Evolutionary conservation across 78 protist species (phyloP).

Genomic region (Protostelium mycophagum): DNA sequence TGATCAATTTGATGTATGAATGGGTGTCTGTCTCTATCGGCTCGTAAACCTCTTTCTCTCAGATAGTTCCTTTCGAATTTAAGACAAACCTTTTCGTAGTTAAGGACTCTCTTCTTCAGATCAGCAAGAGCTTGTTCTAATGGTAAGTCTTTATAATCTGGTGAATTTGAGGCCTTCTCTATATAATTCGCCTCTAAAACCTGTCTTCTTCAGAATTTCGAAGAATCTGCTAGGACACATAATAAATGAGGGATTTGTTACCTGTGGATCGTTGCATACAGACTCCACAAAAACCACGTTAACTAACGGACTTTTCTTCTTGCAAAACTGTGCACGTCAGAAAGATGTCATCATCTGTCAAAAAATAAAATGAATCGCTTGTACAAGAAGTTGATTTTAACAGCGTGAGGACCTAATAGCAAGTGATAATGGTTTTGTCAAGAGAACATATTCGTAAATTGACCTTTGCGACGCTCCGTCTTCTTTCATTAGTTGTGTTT

Average conservation of each 20-base stretch:
- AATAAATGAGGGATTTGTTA: not conserved
- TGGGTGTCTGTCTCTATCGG: not conserved
- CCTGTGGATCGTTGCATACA: constrained; percentile 6
- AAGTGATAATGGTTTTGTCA: no score
- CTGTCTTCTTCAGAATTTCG: not conserved
- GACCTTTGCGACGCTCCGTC: not conserved
- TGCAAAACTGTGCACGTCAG: not conserved
- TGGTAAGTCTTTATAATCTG: not conserved
- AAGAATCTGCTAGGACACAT: no score
- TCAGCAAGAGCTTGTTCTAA: constrained; percentile 1
- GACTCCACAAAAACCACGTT: constrained; percentile 33
- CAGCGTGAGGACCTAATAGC: no score
- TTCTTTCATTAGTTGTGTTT: constrained; percentile 15
- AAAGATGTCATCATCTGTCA: not conserved
- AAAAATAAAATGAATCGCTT: no score
- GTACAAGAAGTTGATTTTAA: no score
- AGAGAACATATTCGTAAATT: no score
- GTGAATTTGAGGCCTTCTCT: constrained; percentile 5
- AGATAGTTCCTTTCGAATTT: not conserved
- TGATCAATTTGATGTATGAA: constrained; percentile 16
- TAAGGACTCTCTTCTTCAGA: constrained; percentile 4
- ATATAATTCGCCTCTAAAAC: not conserved
- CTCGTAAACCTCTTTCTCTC: constrained; percentile 7
- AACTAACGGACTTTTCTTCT: not conserved
- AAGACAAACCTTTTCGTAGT: not conserved